Conservation (phyloP, 2,329 filamentous ascomycete genomes). For the Monascus ruber region DNA sequence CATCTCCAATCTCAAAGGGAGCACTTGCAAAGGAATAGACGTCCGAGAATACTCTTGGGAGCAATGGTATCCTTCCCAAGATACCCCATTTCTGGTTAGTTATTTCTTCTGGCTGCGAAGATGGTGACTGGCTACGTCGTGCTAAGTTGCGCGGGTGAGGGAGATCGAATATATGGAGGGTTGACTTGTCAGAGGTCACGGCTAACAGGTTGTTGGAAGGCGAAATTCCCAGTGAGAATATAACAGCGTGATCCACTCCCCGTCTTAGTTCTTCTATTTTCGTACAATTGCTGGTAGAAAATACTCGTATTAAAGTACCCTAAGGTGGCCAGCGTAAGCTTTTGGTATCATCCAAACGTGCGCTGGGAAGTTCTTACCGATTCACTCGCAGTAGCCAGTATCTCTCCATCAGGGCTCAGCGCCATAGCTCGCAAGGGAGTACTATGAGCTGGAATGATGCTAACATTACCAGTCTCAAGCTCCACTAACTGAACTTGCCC, state of each 20-base stretch:
- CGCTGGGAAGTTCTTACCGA: conserved; percentile 36
- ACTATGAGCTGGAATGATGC: conserved; percentile 85
- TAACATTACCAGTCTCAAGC: conserved; percentile 66
- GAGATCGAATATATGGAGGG: conserved; percentile 85
- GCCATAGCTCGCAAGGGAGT: conserved; percentile 66
- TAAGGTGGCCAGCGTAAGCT: conserved; percentile 16
- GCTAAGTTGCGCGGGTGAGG: conserved; percentile 35
- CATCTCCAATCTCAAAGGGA: conserved; percentile 74
- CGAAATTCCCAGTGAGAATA: conserved; percentile 81
- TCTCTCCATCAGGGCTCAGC: conserved; percentile 65
- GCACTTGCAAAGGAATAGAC: conserved; percentile 73
- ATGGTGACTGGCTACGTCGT: conserved; percentile 25
- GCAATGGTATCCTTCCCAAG: conserved; percentile 67
- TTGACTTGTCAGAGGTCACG: conserved; percentile 93
- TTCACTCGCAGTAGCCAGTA: conserved; percentile 84
- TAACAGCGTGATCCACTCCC: conserved; percentile 75
- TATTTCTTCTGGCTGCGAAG: conserved; percentile 31
- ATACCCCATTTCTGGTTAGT: conserved; percentile 72
- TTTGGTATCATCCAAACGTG: too few relatives aligned
- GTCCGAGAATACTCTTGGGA: conserved; percentile 81
- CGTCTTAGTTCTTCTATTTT: conserved; percentile 75
- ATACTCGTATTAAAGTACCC: conserved; percentile 83
- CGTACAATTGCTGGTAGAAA: conserved; percentile 66
- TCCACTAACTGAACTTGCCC: conserved; percentile 88
- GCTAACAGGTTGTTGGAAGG: conserved; percentile 70